These are phyloP conservation scores for Sclerotinia spermophila DNA, from an alignment of 2,329 filamentous ascomycete genomes.

Conservation along the genomic window DNA sequence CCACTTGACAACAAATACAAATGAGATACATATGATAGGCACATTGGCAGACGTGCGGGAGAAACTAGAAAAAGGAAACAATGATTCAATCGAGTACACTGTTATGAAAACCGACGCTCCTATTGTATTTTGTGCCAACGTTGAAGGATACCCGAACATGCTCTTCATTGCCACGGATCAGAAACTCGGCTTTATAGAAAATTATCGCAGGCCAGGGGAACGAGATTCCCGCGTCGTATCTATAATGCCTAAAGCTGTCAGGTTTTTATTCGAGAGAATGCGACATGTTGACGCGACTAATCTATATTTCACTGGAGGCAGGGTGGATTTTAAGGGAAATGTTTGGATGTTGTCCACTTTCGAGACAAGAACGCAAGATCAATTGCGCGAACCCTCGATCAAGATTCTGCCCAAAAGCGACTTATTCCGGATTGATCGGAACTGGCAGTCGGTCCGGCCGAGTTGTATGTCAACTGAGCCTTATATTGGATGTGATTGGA, in stretches of 20 bases:
- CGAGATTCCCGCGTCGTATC: not conserved
- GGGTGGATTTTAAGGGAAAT: not conserved
- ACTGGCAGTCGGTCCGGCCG: too few relatives aligned
- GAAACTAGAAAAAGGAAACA: fast-evolving
- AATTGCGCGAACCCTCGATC: too few relatives aligned
- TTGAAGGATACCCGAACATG: not conserved
- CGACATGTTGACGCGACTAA: too few relatives aligned
- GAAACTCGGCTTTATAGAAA: not conserved
- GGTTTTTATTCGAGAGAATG: too few relatives aligned
- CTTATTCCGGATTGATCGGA: too few relatives aligned
- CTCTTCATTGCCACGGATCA: not conserved
- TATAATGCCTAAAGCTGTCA: too few relatives aligned
- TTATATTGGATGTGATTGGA: not conserved
- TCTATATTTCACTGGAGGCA: not conserved
- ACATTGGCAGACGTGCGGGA: not conserved
- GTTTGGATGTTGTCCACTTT: not conserved
- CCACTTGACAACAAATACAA: not conserved
- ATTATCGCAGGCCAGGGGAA: not conserved
- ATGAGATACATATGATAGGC: not conserved
- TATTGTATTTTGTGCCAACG: too few relatives aligned
- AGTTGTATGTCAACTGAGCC: too few relatives aligned
- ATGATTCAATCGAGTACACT: not conserved
- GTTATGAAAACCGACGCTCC: not conserved
- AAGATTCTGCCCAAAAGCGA: too few relatives aligned
- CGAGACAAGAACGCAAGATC: too few relatives aligned